Percentiles rank a stretch among this genome's conserved stretches.
Evolutionary conservation across 768 basidiomycete genomes (phyloP).

Genomic region (Cystobasidium ongulense): DNA sequence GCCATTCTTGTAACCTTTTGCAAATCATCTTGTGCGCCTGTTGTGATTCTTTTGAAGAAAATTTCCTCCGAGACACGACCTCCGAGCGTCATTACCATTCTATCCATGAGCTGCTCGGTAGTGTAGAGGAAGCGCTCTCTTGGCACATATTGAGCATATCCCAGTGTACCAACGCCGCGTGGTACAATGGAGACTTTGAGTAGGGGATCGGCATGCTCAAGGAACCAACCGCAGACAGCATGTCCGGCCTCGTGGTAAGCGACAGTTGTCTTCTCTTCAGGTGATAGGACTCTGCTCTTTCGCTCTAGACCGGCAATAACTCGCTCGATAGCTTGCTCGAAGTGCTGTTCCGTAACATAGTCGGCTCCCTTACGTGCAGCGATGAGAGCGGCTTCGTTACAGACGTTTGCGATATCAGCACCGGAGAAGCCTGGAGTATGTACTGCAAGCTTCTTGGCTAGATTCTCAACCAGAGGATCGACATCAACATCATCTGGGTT

Average conservation of each 20-base stretch:
- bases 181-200: conserved; percentile 93
- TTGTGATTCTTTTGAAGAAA: conserved; percentile 88
- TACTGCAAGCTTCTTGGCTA: conserved; percentile 88
- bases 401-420: conserved; percentile 97
- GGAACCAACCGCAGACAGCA: conserved; percentile 95
- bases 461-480: conserved; percentile 50
- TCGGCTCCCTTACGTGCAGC: conserved; percentile 80
- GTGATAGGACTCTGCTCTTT: conserved; percentile 83
- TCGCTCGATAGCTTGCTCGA: conserved; percentile 94
- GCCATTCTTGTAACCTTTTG: conserved; percentile 98
- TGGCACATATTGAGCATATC: conserved; percentile 95
- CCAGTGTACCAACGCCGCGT: conserved; percentile 85
- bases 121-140: conserved; percentile 92
- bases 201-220: conserved; percentile 92
- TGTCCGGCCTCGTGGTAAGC: conserved; percentile 99
- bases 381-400: conserved; percentile 92
- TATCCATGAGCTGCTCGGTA: conserved; percentile 84
- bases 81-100: conserved; percentile 97
- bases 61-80: conserved; percentile 98
- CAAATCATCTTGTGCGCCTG: conserved; percentile 94
- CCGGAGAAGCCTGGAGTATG: conserved; percentile 97
- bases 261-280: conserved; percentile 96
- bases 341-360: conserved; percentile 70
- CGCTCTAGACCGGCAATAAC: conserved; percentile 95
- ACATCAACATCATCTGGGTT: conserved; percentile 35